These are phyloP conservation scores for Ballota nigra DNA, from an alignment of 257 asterid genomes.

Conservation along the genomic window DNA sequence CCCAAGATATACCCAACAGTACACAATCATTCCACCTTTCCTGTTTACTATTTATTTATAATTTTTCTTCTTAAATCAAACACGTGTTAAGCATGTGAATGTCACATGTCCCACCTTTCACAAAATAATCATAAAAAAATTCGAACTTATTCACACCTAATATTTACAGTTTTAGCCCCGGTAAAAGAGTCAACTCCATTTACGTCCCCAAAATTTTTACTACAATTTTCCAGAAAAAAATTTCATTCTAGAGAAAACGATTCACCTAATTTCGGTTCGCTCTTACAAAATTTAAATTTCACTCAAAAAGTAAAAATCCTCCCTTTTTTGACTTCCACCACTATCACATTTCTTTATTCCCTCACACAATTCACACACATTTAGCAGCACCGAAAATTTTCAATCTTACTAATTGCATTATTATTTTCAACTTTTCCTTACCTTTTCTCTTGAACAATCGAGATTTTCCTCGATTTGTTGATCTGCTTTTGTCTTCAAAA, in stretches of 20 bases:
- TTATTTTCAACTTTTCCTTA: slow-evolving; percentile 20
- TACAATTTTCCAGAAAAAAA: slow-evolving; percentile 17
- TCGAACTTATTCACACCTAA: not conserved
- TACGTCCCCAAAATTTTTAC: not conserved
- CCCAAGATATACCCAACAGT: slow-evolving; percentile 14
- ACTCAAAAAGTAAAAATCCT: slow-evolving; percentile 23
- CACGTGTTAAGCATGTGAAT: slow-evolving; percentile 31
- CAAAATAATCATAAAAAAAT: not conserved
- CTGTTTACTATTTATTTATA: not conserved
- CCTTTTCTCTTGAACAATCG: slow-evolving; percentile 40
- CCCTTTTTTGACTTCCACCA: slow-evolving; percentile 39
- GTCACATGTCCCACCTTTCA: slow-evolving; percentile 24
- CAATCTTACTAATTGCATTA: slow-evolving; percentile 15
- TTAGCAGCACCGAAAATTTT: slow-evolving; percentile 15
- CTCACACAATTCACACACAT: slow-evolving; percentile 26
- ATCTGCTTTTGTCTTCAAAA: slow-evolving; percentile 43
- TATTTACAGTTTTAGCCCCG: slow-evolving; percentile 9
- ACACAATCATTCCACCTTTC: slow-evolving; percentile 16
- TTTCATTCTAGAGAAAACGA: not conserved
- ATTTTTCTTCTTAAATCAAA: not conserved
- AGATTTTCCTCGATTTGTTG: slow-evolving; percentile 53
- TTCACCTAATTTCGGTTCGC: slow-evolving; percentile 34
- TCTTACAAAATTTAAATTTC: slow-evolving; percentile 30
- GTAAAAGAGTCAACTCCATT: not conserved
- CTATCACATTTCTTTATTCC: slow-evolving; percentile 28